These are phyloP conservation scores for Kregervanrija fluxuum DNA, from an alignment of 805 yeast genomes.

Conservation along the genomic window DNA sequence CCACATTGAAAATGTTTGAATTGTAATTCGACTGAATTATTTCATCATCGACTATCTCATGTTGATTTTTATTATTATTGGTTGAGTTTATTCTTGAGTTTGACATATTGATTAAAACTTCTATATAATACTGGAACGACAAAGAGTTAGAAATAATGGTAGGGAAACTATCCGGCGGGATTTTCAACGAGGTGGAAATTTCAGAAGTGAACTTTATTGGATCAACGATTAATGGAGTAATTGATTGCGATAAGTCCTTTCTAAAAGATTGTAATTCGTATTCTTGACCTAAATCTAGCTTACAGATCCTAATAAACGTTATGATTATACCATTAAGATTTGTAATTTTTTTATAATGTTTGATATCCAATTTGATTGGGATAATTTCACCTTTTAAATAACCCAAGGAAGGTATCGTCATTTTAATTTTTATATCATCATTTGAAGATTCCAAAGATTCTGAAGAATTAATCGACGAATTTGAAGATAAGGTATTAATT, in stretches of 20 bases:
- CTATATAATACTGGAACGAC: slow-evolving; percentile 78
- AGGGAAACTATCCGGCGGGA: slow-evolving; percentile 84
- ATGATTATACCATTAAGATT: slow-evolving; percentile 68
- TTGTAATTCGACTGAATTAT: slow-evolving; percentile 14
- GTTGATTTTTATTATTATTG: slow-evolving; percentile 2
- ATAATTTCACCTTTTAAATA: slow-evolving; percentile 72
- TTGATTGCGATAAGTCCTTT: slow-evolving; percentile 73
- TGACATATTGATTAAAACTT: slow-evolving; percentile 73
- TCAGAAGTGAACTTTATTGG: slow-evolving; percentile 51
- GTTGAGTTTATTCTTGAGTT: slow-evolving; percentile 28
- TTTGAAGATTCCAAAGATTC: slow-evolving; percentile 7
- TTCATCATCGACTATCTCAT: slow-evolving; percentile 18
- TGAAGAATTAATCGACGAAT: slow-evolving; percentile 30
- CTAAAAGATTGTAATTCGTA: slow-evolving; percentile 65
- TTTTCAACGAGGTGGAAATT: slow-evolving; percentile 53
- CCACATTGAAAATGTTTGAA: slow-evolving; percentile 61
- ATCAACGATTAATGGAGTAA: slow-evolving; percentile 74
- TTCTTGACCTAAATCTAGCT: slow-evolving; percentile 54
- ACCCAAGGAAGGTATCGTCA: slow-evolving; percentile 56
- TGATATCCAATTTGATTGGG: slow-evolving; percentile 59
- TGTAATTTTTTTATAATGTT: slow-evolving; percentile 65
- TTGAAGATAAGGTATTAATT: slow-evolving; percentile 32
- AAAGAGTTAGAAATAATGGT: slow-evolving; percentile 67
- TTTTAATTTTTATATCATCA: slow-evolving; percentile 25
- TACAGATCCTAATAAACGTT: slow-evolving; percentile 73